Conservation (phyloP, 257 asterid species). For the Avicennia marina region DNA sequence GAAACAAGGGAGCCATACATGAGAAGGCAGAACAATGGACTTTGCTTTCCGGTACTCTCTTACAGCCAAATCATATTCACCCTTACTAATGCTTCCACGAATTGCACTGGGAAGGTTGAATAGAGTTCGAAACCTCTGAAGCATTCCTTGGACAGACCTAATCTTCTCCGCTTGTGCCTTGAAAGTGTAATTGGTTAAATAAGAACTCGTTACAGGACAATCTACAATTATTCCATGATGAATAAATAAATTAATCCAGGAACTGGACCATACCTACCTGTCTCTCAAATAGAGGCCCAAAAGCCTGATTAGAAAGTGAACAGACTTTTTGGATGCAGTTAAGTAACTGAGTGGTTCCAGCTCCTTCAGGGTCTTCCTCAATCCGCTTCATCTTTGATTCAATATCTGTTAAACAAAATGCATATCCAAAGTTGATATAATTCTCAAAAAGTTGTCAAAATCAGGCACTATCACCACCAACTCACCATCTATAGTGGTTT, state of each 20-base stretch:
- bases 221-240: conserved; percentile 12
- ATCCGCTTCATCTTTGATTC: conserved; percentile 93
- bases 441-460: conserved; percentile 1
- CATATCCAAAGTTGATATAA: conserved; percentile 14
- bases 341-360: conserved; percentile 79
- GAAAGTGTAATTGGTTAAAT: conserved; percentile 18
- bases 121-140: conserved; percentile 95
- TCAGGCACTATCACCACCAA: conserved; percentile 15
- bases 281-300: conserved; percentile 94
- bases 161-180: conserved; percentile 98
- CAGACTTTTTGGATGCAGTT: conserved; percentile 82
- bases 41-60: conserved; percentile 98
- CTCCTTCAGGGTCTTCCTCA: conserved; percentile 98
- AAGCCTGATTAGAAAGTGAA: conserved; percentile 82
- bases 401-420: conserved; percentile 54
- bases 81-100: conserved; percentile 89
- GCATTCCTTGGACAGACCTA: conserved; percentile 98
- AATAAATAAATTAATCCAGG: conserved; percentile 15
- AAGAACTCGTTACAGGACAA: conserved; percentile 18
- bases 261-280: conserved; percentile 60
- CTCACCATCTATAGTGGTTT: conserved; percentile 97
- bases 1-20: conserved; percentile 45
- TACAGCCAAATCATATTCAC: conserved; percentile 97
- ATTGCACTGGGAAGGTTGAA: conserved; percentile 97
- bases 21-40: conserved; percentile 98